These are phyloP conservation scores for Scedosporium minutisporum DNA, from an alignment of 2,329 filamentous ascomycete genomes.

Conservation along the genomic window DNA sequence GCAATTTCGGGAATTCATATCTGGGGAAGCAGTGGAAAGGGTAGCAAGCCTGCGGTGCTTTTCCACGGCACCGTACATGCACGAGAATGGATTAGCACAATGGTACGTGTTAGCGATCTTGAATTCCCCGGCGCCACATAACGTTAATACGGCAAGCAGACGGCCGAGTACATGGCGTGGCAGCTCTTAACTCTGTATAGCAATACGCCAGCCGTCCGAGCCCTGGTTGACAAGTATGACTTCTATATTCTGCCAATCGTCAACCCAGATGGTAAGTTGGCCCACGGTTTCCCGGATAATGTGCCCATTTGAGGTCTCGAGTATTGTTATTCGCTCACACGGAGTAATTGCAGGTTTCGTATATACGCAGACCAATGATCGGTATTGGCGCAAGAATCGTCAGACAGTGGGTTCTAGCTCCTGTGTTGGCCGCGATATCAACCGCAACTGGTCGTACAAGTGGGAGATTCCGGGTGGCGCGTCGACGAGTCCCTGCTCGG, in stretches of 20 bases:
- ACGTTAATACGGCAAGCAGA: conserved; percentile 13
- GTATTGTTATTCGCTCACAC: not conserved
- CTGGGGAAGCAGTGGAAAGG: conserved; percentile 34
- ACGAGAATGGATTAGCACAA: conserved; percentile 49
- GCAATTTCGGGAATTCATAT: conserved; percentile 54
- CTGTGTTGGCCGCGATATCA: conserved; percentile 46
- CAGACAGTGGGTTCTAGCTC: conserved; percentile 26
- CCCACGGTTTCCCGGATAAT: not conserved
- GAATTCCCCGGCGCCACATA: not conserved
- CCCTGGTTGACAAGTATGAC: conserved; percentile 51
- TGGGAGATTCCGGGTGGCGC: conserved; percentile 42
- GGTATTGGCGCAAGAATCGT: conserved; percentile 55
- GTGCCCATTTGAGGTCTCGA: too few relatives aligned
- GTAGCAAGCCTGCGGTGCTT: conserved; percentile 41
- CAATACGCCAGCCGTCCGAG: conserved; percentile 24
- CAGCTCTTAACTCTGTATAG: conserved; percentile 37
- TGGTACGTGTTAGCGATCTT: conserved; percentile 22
- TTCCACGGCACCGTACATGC: conserved; percentile 51
- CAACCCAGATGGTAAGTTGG: conserved; percentile 45
- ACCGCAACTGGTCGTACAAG: conserved; percentile 50
- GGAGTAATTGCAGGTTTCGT: conserved; percentile 37
- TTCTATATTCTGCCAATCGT: conserved; percentile 56
- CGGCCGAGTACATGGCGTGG: conserved; percentile 42
- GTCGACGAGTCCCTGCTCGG: conserved; percentile 39
- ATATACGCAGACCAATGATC: conserved; percentile 45